Evolutionary conservation across 1,284 basidiomycete species (phyloP).

Genomic region (Gastroboletus turbinatus): DNA sequence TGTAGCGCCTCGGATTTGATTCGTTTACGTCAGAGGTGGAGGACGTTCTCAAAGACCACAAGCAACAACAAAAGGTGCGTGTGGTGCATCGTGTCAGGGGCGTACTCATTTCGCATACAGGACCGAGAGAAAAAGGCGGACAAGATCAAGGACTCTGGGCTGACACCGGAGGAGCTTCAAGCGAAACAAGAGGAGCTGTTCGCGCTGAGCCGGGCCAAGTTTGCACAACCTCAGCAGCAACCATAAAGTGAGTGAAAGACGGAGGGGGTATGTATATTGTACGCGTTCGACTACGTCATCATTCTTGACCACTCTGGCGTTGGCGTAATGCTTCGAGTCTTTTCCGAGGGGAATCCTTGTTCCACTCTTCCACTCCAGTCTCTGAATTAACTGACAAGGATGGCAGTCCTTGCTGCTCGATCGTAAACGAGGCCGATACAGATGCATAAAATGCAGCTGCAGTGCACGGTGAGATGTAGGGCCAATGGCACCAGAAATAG

Average conservation of each 20-base stretch:
- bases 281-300: slow-evolving; percentile 33
- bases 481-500: background rate
- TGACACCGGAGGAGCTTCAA: slow-evolving; percentile 89
- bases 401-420: slow-evolving; percentile 83
- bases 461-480: slow-evolving; percentile 14
- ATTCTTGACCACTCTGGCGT: slow-evolving; percentile 37
- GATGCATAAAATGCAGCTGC: slow-evolving; percentile 71
- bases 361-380: slow-evolving; percentile 56
- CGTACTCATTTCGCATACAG: slow-evolving; percentile 36
- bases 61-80: slow-evolving; percentile 87
- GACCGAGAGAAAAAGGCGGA: slow-evolving; percentile 87
- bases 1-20: slow-evolving; percentile 85
- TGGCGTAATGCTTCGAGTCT: slow-evolving; percentile 53
- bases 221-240: slow-evolving; percentile 46
- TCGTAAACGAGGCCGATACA: slow-evolving; percentile 79
- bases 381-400: slow-evolving; percentile 33
- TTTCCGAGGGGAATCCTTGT: slow-evolving; percentile 57
- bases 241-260: slow-evolving; percentile 12
- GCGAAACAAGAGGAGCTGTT: slow-evolving; percentile 90
- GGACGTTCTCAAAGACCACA: slow-evolving; percentile 91
- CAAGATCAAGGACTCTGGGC: slow-evolving; percentile 86
- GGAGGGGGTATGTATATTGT: slow-evolving; percentile 17
- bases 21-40: slow-evolving; percentile 86
- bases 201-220: slow-evolving; percentile 81
- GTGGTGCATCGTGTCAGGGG: slow-evolving; percentile 13